Evolutionary conservation across 805 yeast species (phyloP), one percentile per base, ranked within the genome.

Genomic region (Wickerhamiella lipophila): DNA sequence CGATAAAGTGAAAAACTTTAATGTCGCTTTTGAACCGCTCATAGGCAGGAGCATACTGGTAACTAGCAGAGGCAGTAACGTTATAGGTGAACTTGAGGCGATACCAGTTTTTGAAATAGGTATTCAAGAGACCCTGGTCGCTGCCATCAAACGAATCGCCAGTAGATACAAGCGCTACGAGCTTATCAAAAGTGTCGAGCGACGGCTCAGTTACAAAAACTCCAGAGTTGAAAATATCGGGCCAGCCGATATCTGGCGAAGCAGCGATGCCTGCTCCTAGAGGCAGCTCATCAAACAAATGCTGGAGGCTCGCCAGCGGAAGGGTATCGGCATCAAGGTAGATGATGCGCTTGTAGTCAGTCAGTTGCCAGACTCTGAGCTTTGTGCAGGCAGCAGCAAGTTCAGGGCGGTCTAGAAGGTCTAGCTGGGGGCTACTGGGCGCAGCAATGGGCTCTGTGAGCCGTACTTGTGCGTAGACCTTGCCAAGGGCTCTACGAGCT

Each of bases 71-170:
- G 30, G 76, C 72, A 48, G 96, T 89, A 27, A 89, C 94, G 59
- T 89, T 89, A 69, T 78, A 89, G 42, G 76, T 56, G 57, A 88
- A 89, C 1, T 96, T 88, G 43, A 92, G 65, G 42, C 76, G 72
- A 27, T 70, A 63, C 96, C 96, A 88, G 2, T 60, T 56, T 15
- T 51, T 56, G 61, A 83, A 85, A 58, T 74, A 81, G 59, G 83
- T 83, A 63, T 87, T 87, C 53, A 87, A 68, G 32, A 87, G 69
- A 11, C 96, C 96, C 64, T 87, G 96, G 64, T 87, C 96, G 2
- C 94, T 89, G 38, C 95, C 95, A 64, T 87, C 96, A 56, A 85
- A 83, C 1, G 78, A 68, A 2, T 40, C 47, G 66, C 68, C 52
- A 46, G 54, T 50, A 18, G 64, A 56, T 3, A 58, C 53, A 8